Evolutionary conservation across 352 stramenopile genomes (phyloP).

Genomic region (Globisporangium lucens): DNA sequence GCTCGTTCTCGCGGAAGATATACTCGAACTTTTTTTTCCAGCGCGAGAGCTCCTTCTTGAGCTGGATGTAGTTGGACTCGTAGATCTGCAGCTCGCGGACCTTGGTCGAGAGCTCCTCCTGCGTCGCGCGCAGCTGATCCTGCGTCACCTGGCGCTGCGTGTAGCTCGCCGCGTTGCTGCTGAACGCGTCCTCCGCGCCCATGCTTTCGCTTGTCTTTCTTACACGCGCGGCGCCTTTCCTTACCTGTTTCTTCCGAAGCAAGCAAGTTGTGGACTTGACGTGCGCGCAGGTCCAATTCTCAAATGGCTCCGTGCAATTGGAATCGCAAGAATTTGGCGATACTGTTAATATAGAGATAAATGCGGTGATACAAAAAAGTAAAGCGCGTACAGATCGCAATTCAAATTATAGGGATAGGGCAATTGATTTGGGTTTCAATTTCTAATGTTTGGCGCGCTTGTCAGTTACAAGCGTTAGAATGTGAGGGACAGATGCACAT

Average conservation of each 20-base stretch:
- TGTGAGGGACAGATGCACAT: too few species aligned
- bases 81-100: conserved; percentile 81
- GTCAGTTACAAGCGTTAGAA: too few species aligned
- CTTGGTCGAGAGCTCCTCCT: conserved; percentile 77
- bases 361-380: too few species aligned
- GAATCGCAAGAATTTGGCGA: too few species aligned
- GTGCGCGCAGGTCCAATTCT: too few species aligned
- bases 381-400: too few species aligned
- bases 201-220: neutral
- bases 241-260: neutral
- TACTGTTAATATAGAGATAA: too few species aligned
- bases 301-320: too few species aligned
- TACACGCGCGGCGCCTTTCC: neutral
- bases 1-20: conserved; percentile 84
- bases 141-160: conserved; percentile 55
- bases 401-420: too few species aligned
- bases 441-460: too few species aligned
- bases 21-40: conserved; percentile 90
- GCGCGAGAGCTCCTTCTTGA: conserved; percentile 72
- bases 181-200: conserved; percentile 27
- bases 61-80: conserved; percentile 71
- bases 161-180: conserved; percentile 66
- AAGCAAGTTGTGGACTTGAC: too few species aligned
- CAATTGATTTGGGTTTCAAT: too few species aligned
- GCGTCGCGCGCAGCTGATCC: conserved; percentile 67